Percentiles rank a stretch among this genome's conserved stretches.
phyloP scores from a whole-genome alignment of 805 yeast species.

The Zygosaccharomyces lentus region DNA sequence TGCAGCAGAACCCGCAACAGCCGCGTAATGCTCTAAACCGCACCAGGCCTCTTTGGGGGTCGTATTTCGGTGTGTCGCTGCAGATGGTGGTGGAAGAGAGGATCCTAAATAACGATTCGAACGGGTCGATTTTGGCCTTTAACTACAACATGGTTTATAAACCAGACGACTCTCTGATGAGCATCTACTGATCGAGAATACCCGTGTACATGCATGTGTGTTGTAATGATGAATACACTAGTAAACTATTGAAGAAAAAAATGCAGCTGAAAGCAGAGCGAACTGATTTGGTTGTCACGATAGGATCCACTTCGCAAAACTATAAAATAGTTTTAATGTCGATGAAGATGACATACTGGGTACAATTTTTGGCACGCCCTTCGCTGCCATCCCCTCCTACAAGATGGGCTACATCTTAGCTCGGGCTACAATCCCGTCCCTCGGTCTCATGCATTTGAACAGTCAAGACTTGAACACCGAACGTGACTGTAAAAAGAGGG shows the following conservation, averaged over 20 bases:
- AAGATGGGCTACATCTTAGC: no score
- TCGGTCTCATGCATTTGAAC: no score
- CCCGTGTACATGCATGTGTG: neutral
- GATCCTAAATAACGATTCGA: conserved; percentile 34
- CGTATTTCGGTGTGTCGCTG: conserved; percentile 64
- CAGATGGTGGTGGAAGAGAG: conserved; percentile 54
- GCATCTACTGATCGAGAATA: conserved; percentile 6
- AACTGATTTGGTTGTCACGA: neutral
- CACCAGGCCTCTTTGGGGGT: conserved; percentile 57
- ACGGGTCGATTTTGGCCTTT: conserved; percentile 47
- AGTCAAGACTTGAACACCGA: no score
- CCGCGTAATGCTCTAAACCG: conserved; percentile 18
- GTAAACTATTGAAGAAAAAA: neutral
- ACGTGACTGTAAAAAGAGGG: no score
- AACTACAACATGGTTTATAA: conserved; percentile 63
- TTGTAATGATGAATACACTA: neutral
- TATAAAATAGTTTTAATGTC: no score
- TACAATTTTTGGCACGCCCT: no score
- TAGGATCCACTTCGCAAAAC: no score
- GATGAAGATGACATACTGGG: no score
- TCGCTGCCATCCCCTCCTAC: no score
- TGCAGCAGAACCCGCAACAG: conserved; percentile 25
- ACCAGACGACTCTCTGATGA: conserved; percentile 49
- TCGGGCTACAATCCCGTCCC: no score
- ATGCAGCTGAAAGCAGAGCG: neutral